Base-by-base conservation (phyloP, 139 green algal genomes). In the Chlamydomonas incerta region DNA sequence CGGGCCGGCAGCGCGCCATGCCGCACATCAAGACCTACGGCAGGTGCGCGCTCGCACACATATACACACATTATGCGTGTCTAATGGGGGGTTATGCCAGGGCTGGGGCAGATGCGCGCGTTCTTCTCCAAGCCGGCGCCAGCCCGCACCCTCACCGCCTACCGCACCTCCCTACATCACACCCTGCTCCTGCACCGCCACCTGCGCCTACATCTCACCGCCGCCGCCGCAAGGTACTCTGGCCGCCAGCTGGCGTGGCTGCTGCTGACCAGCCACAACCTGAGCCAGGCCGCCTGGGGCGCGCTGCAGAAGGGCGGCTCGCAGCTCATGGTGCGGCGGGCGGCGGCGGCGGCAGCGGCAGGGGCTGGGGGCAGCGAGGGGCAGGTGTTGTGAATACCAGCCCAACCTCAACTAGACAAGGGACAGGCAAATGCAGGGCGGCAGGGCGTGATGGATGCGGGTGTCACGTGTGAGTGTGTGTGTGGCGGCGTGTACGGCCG, bases 221-320 rank as follows among this genome's bases (percentile, higher is more conserved):
- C 24, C 24, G 11, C 28, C 60, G 3, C 24, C 24, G 3, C 60
- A 46, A 85, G 79, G 66, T 85, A 85, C 69, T 58, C 63, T 4
- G 90, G 81, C 33, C 55, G 77, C 60, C 72, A 93, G 71, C 34
- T 97, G 74, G 88, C 92, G 0, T 98, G 92, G 93, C 71, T 94
- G 9, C 60, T 95, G 5, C n/a, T 97, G 13, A 87, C 86, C 8
- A 93, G 79, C 8, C 92, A 96, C 82, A 98, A 98, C 89, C 89
- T 98, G 35, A 94, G 83, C 82, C 96, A 97, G 85, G 96, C 96
- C 6, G 96, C 96, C 1, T 98, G 96, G 96, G 96, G 96, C 6
- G 76, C 62, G 52, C 89, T 97, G 60, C 90, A 96, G 76, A 95
- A 96, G 83, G 83, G 92, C n/a, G 76, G 68, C n/a, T 88, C 57